These are phyloP conservation scores for Lipomyces spencermartinsiae DNA, from an alignment of 805 yeast genomes.

Conservation along the genomic window DNA sequence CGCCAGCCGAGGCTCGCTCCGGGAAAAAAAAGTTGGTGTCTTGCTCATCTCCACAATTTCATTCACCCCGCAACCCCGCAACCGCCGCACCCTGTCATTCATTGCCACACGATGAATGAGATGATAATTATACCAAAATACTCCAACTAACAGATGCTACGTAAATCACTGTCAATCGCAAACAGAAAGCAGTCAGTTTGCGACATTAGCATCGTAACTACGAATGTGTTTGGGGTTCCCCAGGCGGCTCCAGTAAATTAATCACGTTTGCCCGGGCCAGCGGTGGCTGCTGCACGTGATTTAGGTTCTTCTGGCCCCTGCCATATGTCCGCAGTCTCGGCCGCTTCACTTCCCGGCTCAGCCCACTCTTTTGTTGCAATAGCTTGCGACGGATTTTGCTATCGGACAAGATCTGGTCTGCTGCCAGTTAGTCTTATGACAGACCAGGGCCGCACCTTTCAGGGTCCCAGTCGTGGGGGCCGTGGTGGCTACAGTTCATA, in stretches of 20 bases:
- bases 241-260: no score
- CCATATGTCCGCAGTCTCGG: no score
- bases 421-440: not conserved
- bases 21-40: not conserved
- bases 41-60: not conserved
- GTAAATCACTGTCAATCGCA: no score
- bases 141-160: no score
- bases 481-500: not conserved
- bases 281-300: no score
- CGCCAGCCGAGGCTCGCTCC: constrained; percentile 1
- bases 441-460: not conserved
- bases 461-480: not conserved
- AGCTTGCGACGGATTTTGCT: not conserved
- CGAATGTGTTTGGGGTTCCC: no score
- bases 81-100: not conserved
- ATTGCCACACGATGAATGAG: no score
- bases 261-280: no score
- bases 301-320: no score
- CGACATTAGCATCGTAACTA: no score
- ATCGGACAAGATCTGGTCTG: not conserved
- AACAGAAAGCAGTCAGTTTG: no score
- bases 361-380: not conserved
- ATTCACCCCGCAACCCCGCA: not conserved
- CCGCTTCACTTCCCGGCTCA: no score
- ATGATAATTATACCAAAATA: not conserved